A percentile compares a stretch with the other conserved stretches of the same genome.
Conservation (phyloP, 805 yeast genomes). For the Blastobotrys americana region DNA sequence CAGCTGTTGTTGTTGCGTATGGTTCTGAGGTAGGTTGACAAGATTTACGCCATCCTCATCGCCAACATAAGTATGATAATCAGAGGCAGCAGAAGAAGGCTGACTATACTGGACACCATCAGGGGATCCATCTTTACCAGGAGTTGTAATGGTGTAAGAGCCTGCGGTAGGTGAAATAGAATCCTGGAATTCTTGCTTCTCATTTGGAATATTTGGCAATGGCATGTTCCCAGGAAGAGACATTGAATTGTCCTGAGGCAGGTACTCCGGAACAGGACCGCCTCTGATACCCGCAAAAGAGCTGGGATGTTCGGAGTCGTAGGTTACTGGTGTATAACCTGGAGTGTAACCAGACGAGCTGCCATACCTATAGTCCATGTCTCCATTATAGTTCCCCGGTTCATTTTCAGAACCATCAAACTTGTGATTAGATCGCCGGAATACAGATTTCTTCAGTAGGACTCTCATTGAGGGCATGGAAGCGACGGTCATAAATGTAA, state of each 20-base stretch:
- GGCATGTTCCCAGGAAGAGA: not conserved
- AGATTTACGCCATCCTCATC: not conserved
- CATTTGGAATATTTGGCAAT: not conserved
- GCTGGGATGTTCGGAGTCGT: not conserved
- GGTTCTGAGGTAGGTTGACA: not conserved
- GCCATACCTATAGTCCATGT: constrained; percentile 1
- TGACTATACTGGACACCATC: not conserved
- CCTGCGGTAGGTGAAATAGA: not conserved
- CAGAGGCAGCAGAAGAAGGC: not conserved
- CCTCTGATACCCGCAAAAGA: not conserved
- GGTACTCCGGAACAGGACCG: not conserved
- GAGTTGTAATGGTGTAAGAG: not conserved
- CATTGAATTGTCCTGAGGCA: not conserved
- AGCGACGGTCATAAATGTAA: constrained; percentile 22
- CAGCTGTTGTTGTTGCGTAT: not conserved
- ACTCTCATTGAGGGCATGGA: constrained; percentile 22
- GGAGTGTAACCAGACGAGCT: not conserved
- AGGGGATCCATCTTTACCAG: not conserved
- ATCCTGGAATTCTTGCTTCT: not conserved
- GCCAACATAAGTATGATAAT: not conserved
- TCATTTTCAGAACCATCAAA: constrained; percentile 7
- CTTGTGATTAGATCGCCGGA: constrained; percentile 1
- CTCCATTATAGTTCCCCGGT: not conserved
- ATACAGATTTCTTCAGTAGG: constrained; percentile 12
- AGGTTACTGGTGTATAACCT: not conserved